phyloP scores from a whole-genome alignment of 352 stramenopile genomes.

The Phytophthora idaei region DNA sequence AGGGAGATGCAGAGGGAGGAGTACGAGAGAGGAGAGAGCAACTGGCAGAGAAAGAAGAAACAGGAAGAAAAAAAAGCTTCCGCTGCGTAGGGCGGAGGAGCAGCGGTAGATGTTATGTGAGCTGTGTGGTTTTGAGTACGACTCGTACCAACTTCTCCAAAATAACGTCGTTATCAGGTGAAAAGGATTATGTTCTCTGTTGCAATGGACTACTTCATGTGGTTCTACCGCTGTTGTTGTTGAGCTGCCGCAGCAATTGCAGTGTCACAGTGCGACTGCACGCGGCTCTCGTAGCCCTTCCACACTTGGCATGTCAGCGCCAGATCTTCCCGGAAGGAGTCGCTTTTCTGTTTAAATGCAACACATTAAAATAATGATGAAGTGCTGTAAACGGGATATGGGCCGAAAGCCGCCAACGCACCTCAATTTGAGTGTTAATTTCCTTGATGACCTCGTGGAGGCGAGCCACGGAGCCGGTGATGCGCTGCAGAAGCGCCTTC shows the following conservation, averaged over 20 bases:
- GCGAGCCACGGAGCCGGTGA: conserved; percentile 74
- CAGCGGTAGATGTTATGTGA: conserved; percentile 41
- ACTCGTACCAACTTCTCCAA: too few species aligned
- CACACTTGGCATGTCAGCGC: conserved; percentile 80
- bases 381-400: too few species aligned
- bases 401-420: conserved; percentile 13
- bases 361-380: neutral
- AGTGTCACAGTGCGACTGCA: conserved; percentile 71
- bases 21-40: conserved; percentile 16
- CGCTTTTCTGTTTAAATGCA: conserved; percentile 61
- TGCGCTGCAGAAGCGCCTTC: conserved; percentile 82
- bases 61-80: conserved; percentile 10
- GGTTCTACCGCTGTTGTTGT: conserved; percentile 19
- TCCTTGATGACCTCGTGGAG: conserved; percentile 86
- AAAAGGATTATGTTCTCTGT: too few species aligned
- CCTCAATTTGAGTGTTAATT: conserved; percentile 87
- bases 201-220: neutral
- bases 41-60: conserved; percentile 26
- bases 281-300: conserved; percentile 83
- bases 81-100: conserved; percentile 20
- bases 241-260: conserved; percentile 29
- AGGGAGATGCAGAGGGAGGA: conserved; percentile 3
- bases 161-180: too few species aligned
- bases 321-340: conserved; percentile 73
- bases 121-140: conserved; percentile 33